Evolutionary conservation across 1,139 yeast genomes (phyloP).

Genomic region (Candida buenavistaensis): DNA sequence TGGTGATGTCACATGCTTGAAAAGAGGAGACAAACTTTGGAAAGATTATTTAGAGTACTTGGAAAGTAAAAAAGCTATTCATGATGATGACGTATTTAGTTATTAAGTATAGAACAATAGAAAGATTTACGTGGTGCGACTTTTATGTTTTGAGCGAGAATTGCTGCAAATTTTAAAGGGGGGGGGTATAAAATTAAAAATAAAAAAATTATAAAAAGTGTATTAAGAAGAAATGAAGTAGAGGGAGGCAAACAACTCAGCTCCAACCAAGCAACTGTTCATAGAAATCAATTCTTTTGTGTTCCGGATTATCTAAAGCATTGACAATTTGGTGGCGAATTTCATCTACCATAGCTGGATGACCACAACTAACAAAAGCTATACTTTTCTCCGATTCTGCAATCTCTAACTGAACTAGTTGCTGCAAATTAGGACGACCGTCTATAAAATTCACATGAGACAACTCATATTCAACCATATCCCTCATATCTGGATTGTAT

Average conservation of each 20-base stretch:
- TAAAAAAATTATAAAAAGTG: not conserved
- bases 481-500: conserved; percentile 5
- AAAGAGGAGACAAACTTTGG: conserved; percentile 55
- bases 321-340: conserved; percentile 23
- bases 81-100: conserved; percentile 11
- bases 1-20: conserved; percentile 56
- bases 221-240: no score
- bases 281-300: conserved; percentile 24
- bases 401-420: conserved; percentile 22
- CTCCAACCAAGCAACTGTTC: conserved; percentile 21
- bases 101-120: conserved; percentile 10
- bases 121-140: no score
- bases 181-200: not conserved
- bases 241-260: no score
- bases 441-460: conserved; percentile 23
- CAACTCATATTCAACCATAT: conserved; percentile 16
- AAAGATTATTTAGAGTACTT: conserved; percentile 46
- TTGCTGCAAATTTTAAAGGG: no score
- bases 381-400: conserved; percentile 26
- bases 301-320: conserved; percentile 19
- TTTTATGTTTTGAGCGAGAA: no score
- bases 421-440: conserved; percentile 31
- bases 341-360: conserved; percentile 37
- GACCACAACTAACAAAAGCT: conserved; percentile 39
- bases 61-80: conserved; percentile 18